These are phyloP conservation scores for Sporopachydermia quercuum DNA, from an alignment of 805 yeast genomes.

Conservation along the genomic window DNA sequence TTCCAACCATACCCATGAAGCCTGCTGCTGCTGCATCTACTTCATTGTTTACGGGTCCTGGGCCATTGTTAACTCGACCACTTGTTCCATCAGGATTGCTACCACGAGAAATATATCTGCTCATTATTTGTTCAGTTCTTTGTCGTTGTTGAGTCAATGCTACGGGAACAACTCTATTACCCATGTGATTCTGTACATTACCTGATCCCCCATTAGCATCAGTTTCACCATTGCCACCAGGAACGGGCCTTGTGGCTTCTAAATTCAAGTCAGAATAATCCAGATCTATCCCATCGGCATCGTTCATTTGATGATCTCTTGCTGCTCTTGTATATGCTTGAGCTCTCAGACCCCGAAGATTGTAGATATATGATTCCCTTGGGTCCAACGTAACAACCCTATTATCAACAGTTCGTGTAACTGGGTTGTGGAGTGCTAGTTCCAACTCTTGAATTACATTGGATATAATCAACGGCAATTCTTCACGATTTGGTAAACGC, in stretches of 20 bases:
- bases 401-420: not conserved
- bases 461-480: not conserved
- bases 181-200: not conserved
- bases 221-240: not conserved
- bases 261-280: not conserved
- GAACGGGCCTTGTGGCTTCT: not conserved
- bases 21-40: not conserved
- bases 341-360: not conserved
- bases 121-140: not conserved
- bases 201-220: not conserved
- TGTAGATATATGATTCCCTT: not conserved
- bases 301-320: not conserved
- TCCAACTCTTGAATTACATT: not conserved
- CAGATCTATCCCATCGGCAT: slow-evolving; percentile 1
- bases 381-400: not conserved
- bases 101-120: not conserved
- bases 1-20: not conserved
- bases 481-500: not conserved
- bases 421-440: not conserved
- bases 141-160: not conserved
- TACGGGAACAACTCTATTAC: not conserved
- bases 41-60: not conserved
- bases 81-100: not conserved
- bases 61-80: not conserved
- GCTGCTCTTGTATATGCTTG: not conserved